Percentiles rank a stretch among this genome's conserved stretches.
These are phyloP conservation scores for Solanum chiquidenum DNA, from an alignment of 257 asterid genomes.

Conservation along the genomic window DNA sequence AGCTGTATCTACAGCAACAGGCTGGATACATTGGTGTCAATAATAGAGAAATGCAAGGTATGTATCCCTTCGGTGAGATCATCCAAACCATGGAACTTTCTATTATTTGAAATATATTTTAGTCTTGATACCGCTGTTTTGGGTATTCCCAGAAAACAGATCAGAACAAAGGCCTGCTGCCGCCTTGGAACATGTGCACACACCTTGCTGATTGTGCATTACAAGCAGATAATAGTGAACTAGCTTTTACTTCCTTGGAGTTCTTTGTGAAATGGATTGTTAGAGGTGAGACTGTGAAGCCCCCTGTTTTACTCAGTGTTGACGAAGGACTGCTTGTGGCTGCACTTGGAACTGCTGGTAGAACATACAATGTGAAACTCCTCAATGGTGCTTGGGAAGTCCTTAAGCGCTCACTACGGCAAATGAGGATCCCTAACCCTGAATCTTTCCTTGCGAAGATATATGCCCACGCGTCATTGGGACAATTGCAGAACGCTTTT, in stretches of 20 bases:
- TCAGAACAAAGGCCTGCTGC: constrained; percentile 66
- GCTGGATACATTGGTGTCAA: constrained; percentile 55
- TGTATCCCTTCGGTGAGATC: neutral
- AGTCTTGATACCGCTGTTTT: neutral
- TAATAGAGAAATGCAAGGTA: constrained; percentile 94
- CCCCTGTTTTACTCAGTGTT: constrained; percentile 39
- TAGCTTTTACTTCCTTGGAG: constrained; percentile 58
- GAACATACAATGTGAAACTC: constrained; percentile 62
- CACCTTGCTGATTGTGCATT: constrained; percentile 57
- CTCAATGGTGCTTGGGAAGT: constrained; percentile 81
- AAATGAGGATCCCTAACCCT: constrained; percentile 49
- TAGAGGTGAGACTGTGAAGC: constrained; percentile 49
- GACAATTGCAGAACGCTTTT: constrained; percentile 77
- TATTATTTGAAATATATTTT: neutral
- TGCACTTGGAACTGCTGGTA: constrained; percentile 81
- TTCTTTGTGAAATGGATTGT: constrained; percentile 78
- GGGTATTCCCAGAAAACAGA: constrained; percentile 67
- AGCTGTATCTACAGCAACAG: constrained; percentile 35
- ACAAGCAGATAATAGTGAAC: constrained; percentile 56
- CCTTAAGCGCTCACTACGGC: constrained; percentile 64
- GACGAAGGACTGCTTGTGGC: constrained; percentile 65
- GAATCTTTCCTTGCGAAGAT: constrained; percentile 73
- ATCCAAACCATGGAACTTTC: neutral
- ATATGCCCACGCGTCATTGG: constrained; percentile 56
- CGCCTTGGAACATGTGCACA: constrained; percentile 65